Conservation (phyloP, 1,284 basidiomycete species). For the Cronartium quercuum region DNA sequence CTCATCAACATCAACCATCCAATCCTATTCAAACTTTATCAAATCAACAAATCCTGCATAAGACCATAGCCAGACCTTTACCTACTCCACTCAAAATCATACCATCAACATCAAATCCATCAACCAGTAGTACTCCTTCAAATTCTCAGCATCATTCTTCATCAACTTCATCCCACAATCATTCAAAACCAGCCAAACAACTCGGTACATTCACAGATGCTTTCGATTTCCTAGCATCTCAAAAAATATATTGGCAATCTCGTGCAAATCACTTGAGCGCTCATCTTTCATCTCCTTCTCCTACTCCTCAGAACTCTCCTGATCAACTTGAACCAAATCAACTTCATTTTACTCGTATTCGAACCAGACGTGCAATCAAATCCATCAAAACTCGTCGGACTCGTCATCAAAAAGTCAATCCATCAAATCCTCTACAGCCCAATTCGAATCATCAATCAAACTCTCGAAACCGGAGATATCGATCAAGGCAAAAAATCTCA, state of each 20-base stretch:
- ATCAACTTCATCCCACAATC: background rate
- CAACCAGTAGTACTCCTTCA: too few relatives aligned
- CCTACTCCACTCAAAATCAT: background rate
- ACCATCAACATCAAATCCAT: background rate
- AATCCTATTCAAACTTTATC: too few relatives aligned
- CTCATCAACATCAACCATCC: too few relatives aligned
- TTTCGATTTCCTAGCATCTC: background rate
- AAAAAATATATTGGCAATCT: background rate
- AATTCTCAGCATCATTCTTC: too few relatives aligned
- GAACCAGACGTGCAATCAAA: background rate
- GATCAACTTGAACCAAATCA: too few relatives aligned
- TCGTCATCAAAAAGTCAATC: background rate
- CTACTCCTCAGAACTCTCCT: background rate
- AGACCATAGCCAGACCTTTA: too few relatives aligned
- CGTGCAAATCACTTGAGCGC: background rate
- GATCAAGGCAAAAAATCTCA: too few relatives aligned
- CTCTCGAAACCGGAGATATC: background rate
- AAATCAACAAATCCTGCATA: too few relatives aligned
- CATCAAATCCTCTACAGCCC: background rate
- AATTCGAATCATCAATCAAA: background rate
- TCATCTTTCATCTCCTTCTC: background rate
- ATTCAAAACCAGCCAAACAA: background rate
- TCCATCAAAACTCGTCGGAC: background rate
- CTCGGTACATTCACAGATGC: background rate
- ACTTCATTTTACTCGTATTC: background rate